Conservation (phyloP, 306 rosid species). For the Prunus persica region DNA sequence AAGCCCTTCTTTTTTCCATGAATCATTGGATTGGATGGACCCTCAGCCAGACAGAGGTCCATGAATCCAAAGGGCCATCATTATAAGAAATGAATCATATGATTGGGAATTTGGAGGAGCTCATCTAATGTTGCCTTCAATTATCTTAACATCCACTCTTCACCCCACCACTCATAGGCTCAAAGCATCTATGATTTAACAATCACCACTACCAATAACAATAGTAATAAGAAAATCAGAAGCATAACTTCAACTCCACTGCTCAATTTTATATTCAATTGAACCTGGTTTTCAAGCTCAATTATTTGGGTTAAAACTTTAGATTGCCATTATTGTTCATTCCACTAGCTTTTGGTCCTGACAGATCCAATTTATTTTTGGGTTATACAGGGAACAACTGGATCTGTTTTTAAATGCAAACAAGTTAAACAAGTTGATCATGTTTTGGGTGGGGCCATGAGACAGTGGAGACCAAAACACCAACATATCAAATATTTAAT, state of each 20-base stretch:
- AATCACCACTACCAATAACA: not conserved
- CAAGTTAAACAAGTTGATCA: not conserved
- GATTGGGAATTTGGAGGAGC: not conserved
- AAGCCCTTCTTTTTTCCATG: not conserved
- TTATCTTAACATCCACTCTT: not conserved
- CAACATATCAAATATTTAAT: conserved; percentile 6
- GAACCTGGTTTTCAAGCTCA: not conserved
- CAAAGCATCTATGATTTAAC: conserved; percentile 12
- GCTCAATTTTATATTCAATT: conserved; percentile 1
- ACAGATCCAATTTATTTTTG: not conserved
- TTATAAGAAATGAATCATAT: not conserved
- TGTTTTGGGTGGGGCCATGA: conserved; percentile 13
- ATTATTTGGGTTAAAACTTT: not conserved
- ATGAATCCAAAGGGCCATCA: not conserved
- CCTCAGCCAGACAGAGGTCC: not conserved
- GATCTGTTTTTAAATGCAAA: not conserved
- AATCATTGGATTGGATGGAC: not conserved
- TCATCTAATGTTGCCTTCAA: not conserved
- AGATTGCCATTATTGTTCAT: not conserved
- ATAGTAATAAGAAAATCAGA: not conserved
- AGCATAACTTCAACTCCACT: conserved; percentile 9
- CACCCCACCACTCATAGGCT: not conserved
- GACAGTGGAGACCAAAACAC: not conserved
- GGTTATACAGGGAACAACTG: not conserved
- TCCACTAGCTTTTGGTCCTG: not conserved